Evolutionary conservation across 352 stramenopile species (phyloP), one percentile per base, ranked within the genome.

Genomic region (Phytophthora capsici): DNA sequence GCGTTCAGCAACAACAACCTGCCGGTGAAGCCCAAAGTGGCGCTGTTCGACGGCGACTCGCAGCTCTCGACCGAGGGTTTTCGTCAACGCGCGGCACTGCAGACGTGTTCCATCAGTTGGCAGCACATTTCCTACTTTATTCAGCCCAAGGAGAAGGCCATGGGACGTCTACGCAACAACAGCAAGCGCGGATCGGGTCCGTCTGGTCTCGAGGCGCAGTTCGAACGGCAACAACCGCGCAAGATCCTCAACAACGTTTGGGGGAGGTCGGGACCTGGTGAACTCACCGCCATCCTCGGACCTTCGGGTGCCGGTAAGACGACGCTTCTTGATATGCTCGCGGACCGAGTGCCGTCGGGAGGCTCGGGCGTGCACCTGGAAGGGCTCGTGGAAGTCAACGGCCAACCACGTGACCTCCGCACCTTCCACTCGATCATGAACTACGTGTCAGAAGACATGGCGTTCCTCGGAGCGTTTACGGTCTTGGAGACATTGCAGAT

Each of bases 401-500:
- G 82, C 23, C 72, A 71, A 12, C 59, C 70, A 2, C 78, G 82
- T 10, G 59, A 84, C 16, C 49, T 75, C 5, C 63, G 74, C 3
- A 79, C 70, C 0, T 90, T 88, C 41, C 75, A 77, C n/a, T 72
- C 70, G 25, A 75, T 91, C 25, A 78, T 82, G 71, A 88, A 75
- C 75, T 94, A 94, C 71, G 85, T 94, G 8, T 66, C 77, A 0
- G 83, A 88, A 61, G 84, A 93, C 16, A 77, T 78, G 56, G 73
- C 80, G 4, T 85, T 93, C 23, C 64, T 91, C 0, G 85, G 83
- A 6, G 85, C 84, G 4, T 90, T 93, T 57, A 89, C 83, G 0
- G 85, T 93, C 6, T 66, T 88, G 3, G 83, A 94, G 69, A 92
- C 82, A 8, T 57, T 94, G n/a, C 72, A 85, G 48, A 89, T 92